Percentiles rank a stretch among this genome's conserved stretches.
Conservation (phyloP, 257 asterid species). For the Solanum boliviense region DNA sequence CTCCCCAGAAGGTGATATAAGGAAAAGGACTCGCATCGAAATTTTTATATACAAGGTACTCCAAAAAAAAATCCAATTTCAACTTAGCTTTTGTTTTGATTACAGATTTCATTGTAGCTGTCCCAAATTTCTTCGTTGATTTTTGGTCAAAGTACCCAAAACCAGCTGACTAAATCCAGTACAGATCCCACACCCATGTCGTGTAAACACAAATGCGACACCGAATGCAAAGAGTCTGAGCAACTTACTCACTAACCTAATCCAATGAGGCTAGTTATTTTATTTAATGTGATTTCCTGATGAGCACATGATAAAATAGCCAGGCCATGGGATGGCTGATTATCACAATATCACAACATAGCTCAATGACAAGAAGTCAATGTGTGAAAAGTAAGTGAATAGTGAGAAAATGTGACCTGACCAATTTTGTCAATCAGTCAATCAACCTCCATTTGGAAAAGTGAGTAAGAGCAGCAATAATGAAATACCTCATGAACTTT, state of each 20-base stretch:
- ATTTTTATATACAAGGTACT: not conserved
- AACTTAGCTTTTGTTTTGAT: not conserved
- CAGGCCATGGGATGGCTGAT: not conserved
- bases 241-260: not conserved
- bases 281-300: not conserved
- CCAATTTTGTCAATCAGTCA: not conserved
- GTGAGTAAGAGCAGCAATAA: not conserved
- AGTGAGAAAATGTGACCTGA: not conserved
- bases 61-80: not conserved
- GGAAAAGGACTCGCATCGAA: not conserved
- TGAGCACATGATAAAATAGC: not conserved
- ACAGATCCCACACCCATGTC: not conserved
- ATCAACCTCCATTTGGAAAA: not conserved
- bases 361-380: not conserved
- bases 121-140: not conserved
- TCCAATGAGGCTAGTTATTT: not conserved
- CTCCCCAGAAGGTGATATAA: not conserved
- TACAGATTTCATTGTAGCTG: not conserved
- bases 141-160: not conserved
- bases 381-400: not conserved
- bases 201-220: not conserved
- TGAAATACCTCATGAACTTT: constrained; percentile 7
- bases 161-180: not conserved
- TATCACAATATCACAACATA: not conserved
- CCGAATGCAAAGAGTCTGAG: not conserved